phyloP scores from a whole-genome alignment of 169 alveolate species.

The Cryptosporidium muris region DNA sequence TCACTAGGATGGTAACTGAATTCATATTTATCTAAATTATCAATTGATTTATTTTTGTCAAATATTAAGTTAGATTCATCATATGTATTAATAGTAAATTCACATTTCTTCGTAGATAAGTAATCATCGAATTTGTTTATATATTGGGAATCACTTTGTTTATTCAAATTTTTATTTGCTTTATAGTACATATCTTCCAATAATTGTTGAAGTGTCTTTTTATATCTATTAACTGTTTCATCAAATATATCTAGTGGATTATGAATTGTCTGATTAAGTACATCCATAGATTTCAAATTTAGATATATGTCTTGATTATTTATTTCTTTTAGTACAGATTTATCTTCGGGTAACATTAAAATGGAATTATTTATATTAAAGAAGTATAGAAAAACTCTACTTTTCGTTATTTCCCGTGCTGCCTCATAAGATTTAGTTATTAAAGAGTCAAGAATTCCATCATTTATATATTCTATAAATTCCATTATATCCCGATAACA shows the following conservation, averaged over 20 bases:
- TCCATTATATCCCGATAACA: constrained; percentile 49
- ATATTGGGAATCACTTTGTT: background rate
- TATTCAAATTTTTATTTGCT: background rate
- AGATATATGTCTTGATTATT: background rate
- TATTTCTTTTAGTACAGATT: background rate
- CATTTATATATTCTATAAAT: constrained; percentile 56
- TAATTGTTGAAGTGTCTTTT: constrained; percentile 40
- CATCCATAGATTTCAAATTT: background rate
- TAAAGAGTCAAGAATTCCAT: constrained; percentile 53
- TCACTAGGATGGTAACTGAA: no score
- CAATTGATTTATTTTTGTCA: background rate
- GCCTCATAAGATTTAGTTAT: constrained; percentile 58
- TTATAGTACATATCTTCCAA: constrained; percentile 30
- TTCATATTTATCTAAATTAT: background rate
- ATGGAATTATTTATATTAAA: constrained; percentile 28
- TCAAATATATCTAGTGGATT: constrained; percentile 62
- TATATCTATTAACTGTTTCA: constrained; percentile 35
- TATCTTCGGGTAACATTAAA: constrained; percentile 39
- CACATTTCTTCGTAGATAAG: background rate
- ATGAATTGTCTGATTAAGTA: background rate
- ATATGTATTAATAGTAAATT: background rate
- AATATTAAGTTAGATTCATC: background rate
- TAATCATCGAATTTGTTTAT: background rate
- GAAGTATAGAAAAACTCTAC: constrained; percentile 11
- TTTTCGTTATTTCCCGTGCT: constrained; percentile 42